phyloP scores from a whole-genome alignment of 2,329 filamentous ascomycete species.

The Ascomycota sp. region DNA sequence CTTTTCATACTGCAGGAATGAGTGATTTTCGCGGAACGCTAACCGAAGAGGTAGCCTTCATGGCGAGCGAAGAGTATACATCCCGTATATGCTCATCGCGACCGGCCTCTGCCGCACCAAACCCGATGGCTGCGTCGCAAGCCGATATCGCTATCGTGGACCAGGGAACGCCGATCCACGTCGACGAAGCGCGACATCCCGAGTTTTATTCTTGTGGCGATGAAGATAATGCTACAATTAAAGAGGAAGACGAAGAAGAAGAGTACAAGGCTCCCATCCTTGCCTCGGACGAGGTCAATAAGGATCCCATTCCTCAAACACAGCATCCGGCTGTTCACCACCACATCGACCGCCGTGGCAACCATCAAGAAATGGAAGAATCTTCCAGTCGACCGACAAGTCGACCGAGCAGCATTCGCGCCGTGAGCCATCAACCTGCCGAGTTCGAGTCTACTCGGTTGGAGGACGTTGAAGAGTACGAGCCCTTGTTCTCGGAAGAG shows the following conservation, averaged over 20 bases:
- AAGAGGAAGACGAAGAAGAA: conserved; percentile 35
- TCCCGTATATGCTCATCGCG: conserved; percentile 55
- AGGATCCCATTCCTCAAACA: conserved; percentile 46
- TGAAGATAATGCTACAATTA: conserved; percentile 25
- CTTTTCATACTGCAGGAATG: conserved; percentile 29
- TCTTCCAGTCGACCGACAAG: conserved; percentile 44
- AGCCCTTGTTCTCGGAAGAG: conserved; percentile 79
- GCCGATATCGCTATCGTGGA: conserved; percentile 17
- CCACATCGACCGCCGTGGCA: conserved; percentile 40
- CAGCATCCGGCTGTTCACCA: conserved; percentile 71
- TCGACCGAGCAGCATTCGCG: conserved; percentile 36
- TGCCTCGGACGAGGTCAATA: conserved; percentile 69
- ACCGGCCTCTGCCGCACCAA: conserved; percentile 22
- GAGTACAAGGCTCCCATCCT: conserved; percentile 62
- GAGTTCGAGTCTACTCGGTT: conserved; percentile 48
- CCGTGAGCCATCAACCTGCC: conserved; percentile 22
- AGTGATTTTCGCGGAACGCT: conserved; percentile 51
- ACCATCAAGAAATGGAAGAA: conserved; percentile 32
- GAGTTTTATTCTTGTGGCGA: conserved; percentile 18
- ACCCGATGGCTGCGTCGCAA: conserved; percentile 9
- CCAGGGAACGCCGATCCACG: conserved; percentile 46
- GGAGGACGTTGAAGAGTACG: conserved; percentile 83
- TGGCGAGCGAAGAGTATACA: conserved; percentile 67
- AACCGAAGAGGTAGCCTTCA: conserved; percentile 76
- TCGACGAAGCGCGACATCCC: conserved; percentile 37